A percentile compares a stretch with the other conserved stretches of the same genome.
These are phyloP conservation scores for Amanita polypyramis DNA, from an alignment of 768 basidiomycete species.

Conservation along the genomic window DNA sequence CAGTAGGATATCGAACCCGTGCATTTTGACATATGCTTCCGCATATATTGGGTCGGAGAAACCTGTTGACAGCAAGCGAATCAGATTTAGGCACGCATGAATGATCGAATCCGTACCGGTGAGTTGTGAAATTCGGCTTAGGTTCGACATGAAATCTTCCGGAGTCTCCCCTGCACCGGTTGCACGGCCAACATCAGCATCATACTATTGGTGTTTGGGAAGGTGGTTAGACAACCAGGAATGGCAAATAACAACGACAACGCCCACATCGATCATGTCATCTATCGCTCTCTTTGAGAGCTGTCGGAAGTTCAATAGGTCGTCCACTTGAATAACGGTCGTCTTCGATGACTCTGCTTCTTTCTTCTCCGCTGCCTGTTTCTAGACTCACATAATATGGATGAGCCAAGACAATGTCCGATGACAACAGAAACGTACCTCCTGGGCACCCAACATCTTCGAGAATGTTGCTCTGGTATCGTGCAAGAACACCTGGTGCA, in stretches of 20 bases:
- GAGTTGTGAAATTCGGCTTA: slow-evolving; percentile 87
- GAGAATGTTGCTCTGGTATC: slow-evolving; percentile 90
- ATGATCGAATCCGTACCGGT: slow-evolving; percentile 47
- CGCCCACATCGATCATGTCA: slow-evolving; percentile 62
- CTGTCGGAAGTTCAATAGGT: slow-evolving; percentile 85
- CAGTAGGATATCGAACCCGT: slow-evolving; percentile 93
- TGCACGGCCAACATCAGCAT: slow-evolving; percentile 79
- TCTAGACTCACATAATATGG: slow-evolving; percentile 29
- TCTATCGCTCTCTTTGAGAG: slow-evolving; percentile 87
- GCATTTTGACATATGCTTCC: slow-evolving; percentile 95
- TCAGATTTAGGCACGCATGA: background rate
- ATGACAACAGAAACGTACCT: slow-evolving; percentile 36
- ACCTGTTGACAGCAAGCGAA: slow-evolving; percentile 30
- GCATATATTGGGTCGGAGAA: slow-evolving; percentile 99
- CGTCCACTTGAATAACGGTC: slow-evolving; percentile 82
- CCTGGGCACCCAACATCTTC: slow-evolving; percentile 93
- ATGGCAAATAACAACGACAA: background rate
- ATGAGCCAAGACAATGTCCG: background rate
- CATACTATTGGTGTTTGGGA: slow-evolving; percentile 44
- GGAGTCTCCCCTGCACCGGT: slow-evolving; percentile 76
- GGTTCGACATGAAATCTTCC: slow-evolving; percentile 91
- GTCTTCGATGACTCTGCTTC: slow-evolving; percentile 62
- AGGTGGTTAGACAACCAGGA: slow-evolving; percentile 4
- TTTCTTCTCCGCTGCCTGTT: slow-evolving; percentile 86
- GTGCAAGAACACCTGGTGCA: slow-evolving; percentile 65